A percentile compares a stretch with the other conserved stretches of the same genome.
Conservation (phyloP, 257 asterid species). For the Oldenlandia corymbosa region DNA sequence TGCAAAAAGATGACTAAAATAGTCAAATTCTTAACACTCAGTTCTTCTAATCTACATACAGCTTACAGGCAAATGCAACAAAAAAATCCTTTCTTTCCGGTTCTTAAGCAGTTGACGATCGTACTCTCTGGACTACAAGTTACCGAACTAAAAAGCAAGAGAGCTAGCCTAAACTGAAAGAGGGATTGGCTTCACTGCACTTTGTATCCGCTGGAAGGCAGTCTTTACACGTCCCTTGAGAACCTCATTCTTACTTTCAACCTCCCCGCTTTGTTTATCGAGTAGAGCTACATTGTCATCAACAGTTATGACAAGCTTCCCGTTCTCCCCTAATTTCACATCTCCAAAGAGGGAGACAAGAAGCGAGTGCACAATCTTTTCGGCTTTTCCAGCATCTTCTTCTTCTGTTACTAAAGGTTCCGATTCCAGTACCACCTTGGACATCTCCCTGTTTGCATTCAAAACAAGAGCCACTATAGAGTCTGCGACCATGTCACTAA, state of each 20-base stretch:
- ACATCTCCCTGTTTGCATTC: conserved; percentile 73
- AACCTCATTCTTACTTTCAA: conserved; percentile 73
- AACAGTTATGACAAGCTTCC: conserved; percentile 59
- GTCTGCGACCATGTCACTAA: conserved; percentile 94
- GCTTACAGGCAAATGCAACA: no score
- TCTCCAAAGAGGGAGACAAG: conserved; percentile 85
- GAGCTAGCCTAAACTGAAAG: conserved; percentile 34
- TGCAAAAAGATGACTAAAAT: no score
- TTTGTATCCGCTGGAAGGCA: conserved; percentile 59
- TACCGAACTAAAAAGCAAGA: neutral
- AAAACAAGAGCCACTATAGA: conserved; percentile 76
- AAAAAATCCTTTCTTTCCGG: no score
- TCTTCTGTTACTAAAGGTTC: conserved; percentile 40
- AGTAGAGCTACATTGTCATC: conserved; percentile 69
- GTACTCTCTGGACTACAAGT: neutral
- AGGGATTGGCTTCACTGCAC: conserved; percentile 84
- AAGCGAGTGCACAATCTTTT: conserved; percentile 71
- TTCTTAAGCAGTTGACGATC: neutral
- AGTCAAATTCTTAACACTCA: no score
- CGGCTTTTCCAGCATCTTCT: conserved; percentile 60
- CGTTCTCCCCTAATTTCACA: conserved; percentile 62
- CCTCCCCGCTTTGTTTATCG: conserved; percentile 73
- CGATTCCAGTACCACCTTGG: conserved; percentile 56
- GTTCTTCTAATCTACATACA: no score
- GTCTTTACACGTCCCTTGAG: conserved; percentile 74